These are phyloP conservation scores for Blastomyces emzantsi DNA, from an alignment of 2,329 filamentous ascomycete species.

Conservation along the genomic window DNA sequence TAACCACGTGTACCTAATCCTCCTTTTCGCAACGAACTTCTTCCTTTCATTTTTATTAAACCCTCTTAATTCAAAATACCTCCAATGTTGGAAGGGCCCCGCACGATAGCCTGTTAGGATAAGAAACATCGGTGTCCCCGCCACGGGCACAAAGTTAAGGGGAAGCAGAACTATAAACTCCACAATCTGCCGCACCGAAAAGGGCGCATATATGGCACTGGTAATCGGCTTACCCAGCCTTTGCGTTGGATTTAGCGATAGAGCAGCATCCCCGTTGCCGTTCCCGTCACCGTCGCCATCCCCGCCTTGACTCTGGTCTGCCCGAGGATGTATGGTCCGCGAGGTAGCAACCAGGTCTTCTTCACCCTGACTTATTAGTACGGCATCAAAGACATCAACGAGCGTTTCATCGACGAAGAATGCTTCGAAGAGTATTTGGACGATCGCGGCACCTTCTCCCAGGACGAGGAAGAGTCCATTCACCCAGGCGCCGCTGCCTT, in stretches of 20 bases:
- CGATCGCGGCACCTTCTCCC: conserved; percentile 53
- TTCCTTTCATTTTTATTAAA: conserved; percentile 66
- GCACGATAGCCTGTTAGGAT: conserved; percentile 78
- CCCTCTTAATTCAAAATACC: conserved; percentile 75
- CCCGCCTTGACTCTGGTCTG: conserved; percentile 33
- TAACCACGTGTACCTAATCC: conserved; percentile 79
- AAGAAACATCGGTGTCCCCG: conserved; percentile 78
- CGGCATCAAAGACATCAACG: conserved; percentile 78
- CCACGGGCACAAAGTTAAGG: conserved; percentile 76
- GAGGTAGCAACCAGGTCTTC: conserved; percentile 59
- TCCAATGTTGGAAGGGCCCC: conserved; percentile 81
- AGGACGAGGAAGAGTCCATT: conserved; percentile 81
- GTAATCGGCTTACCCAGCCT: conserved; percentile 74
- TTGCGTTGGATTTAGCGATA: conserved; percentile 55
- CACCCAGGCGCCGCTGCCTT: conserved; percentile 77
- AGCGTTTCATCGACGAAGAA: conserved; percentile 72
- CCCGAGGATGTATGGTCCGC: conserved; percentile 57
- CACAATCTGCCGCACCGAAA: conserved; percentile 80
- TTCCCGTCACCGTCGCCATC: conserved; percentile 6
- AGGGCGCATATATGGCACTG: conserved; percentile 72
- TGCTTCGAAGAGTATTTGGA: conserved; percentile 62
- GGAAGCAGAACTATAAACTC: conserved; percentile 73
- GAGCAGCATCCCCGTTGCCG: conserved; percentile 3
- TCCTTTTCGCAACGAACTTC: conserved; percentile 55
- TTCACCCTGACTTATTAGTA: conserved; percentile 61